phyloP scores from a whole-genome alignment of 2,329 filamentous ascomycete species.

The Cercospora nicotianae region DNA sequence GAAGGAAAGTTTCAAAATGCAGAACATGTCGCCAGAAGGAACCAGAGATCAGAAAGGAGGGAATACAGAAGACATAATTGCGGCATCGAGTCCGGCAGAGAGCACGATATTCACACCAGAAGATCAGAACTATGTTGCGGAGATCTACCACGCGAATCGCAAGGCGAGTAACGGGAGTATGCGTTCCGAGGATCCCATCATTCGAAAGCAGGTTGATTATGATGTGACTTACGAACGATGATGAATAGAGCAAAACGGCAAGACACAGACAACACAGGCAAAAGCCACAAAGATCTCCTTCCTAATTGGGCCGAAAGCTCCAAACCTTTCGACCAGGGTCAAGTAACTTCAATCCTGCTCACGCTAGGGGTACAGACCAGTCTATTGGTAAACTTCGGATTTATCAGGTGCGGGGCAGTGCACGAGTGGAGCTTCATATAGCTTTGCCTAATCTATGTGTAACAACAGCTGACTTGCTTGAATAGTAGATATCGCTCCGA shows the following conservation, averaged over 20 bases:
- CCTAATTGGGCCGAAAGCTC: slow-evolving; percentile 5
- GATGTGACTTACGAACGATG: slow-evolving; percentile 17
- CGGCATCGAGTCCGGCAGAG: neutral
- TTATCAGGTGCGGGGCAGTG: neutral
- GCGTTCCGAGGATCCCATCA: slow-evolving; percentile 21
- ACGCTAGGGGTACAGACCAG: neutral
- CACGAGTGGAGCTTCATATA: neutral
- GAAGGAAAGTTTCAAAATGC: slow-evolving; percentile 12
- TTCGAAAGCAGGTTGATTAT: slow-evolving; percentile 21
- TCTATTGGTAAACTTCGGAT: neutral
- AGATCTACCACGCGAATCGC: slow-evolving; percentile 20
- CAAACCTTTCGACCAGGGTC: neutral
- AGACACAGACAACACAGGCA: neutral
- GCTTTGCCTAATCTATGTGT: neutral
- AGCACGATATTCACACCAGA: slow-evolving; percentile 12
- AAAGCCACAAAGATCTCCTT: slow-evolving; percentile 1
- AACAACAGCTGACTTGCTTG: neutral
- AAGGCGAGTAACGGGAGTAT: slow-evolving; percentile 16
- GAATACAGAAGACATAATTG: neutral
- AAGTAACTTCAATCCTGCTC: neutral
- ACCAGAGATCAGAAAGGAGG: slow-evolving; percentile 1
- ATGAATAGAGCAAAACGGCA: neutral
- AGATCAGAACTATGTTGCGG: slow-evolving; percentile 20
- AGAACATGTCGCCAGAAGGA: slow-evolving; percentile 13
- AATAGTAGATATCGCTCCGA: neutral